These are phyloP conservation scores for Cordyceps sp. DNA, from an alignment of 2,329 filamentous ascomycete species.

Conservation along the genomic window DNA sequence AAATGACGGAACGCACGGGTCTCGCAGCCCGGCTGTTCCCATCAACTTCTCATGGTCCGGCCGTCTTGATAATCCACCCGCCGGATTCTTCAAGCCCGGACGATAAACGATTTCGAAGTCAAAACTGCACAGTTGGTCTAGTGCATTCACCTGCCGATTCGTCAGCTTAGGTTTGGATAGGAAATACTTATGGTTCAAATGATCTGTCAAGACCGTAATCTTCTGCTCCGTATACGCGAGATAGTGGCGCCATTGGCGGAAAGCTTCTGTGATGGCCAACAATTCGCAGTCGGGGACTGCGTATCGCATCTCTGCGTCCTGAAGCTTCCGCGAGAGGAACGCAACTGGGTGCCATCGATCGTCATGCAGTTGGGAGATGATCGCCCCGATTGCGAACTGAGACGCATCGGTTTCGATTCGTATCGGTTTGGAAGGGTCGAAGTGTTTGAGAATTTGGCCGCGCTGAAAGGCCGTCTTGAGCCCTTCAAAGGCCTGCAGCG, in stretches of 20 bases:
- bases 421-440: not conserved
- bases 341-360: not conserved
- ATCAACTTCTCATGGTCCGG: not conserved
- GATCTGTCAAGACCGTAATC: not conserved
- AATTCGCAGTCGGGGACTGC: not conserved
- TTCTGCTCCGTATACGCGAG: not conserved
- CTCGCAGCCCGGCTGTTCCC: not conserved
- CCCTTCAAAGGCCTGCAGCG: constrained; percentile 10
- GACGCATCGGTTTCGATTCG: not conserved
- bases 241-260: not conserved
- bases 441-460: not conserved
- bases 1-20: not conserved
- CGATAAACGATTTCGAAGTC: too few species aligned
- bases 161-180: not conserved
- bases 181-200: not conserved
- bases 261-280: not conserved
- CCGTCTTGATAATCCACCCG: not conserved
- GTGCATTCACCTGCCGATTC: not conserved
- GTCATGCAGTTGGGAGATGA: not conserved
- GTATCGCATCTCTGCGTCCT: not conserved
- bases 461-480: not conserved
- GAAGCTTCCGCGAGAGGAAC: not conserved
- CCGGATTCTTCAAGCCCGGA: not conserved
- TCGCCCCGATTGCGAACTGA: not conserved
- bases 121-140: too few species aligned